Evolutionary conservation across 2,329 filamentous ascomycete genomes (phyloP).

Genomic region (Pseudogymnoascus sp.): DNA sequence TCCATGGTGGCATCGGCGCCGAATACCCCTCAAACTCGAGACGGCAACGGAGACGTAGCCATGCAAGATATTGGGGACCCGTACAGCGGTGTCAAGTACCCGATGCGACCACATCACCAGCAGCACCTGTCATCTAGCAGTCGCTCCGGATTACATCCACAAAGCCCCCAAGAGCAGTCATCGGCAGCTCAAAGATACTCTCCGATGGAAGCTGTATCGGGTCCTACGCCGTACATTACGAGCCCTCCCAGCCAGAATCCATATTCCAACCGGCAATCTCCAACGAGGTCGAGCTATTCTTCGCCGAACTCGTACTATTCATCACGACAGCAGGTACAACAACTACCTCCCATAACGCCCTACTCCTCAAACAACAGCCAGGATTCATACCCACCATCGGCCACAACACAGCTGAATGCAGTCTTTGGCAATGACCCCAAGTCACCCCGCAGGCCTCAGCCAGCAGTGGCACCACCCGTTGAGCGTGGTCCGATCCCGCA

Average conservation of each 20-base stretch:
- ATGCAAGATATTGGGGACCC: conserved; percentile 85
- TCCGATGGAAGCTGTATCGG: conserved; percentile 84
- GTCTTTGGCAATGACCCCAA: conserved; percentile 50
- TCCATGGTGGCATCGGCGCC: conserved; percentile 51
- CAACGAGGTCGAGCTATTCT: conserved; percentile 58
- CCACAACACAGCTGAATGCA: conserved; percentile 62
- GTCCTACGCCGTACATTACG: conserved; percentile 66
- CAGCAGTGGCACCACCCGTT: conserved; percentile 35
- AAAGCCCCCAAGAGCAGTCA: conserved; percentile 64
- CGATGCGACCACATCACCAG: conserved; percentile 68
- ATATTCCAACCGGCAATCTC: conserved; percentile 63
- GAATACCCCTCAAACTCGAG: conserved; percentile 51
- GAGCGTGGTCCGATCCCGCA: conserved; percentile 70
- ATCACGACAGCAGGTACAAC: conserved; percentile 40
- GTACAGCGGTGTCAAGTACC: conserved; percentile 79
- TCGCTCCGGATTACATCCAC: conserved; percentile 56
- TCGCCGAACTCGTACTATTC: conserved; percentile 50
- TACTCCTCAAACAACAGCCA: conserved; percentile 51
- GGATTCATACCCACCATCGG: conserved; percentile 63
- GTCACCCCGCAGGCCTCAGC: conserved; percentile 46
- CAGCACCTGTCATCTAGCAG: conserved; percentile 51
- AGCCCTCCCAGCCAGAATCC: conserved; percentile 45
- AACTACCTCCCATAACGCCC: conserved; percentile 65
- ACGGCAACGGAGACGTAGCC: conserved; percentile 65
- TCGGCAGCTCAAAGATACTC: conserved; percentile 87